These are phyloP conservation scores for Dactylellina haptotyla DNA, from an alignment of 2,329 filamentous ascomycete genomes.

Conservation along the genomic window DNA sequence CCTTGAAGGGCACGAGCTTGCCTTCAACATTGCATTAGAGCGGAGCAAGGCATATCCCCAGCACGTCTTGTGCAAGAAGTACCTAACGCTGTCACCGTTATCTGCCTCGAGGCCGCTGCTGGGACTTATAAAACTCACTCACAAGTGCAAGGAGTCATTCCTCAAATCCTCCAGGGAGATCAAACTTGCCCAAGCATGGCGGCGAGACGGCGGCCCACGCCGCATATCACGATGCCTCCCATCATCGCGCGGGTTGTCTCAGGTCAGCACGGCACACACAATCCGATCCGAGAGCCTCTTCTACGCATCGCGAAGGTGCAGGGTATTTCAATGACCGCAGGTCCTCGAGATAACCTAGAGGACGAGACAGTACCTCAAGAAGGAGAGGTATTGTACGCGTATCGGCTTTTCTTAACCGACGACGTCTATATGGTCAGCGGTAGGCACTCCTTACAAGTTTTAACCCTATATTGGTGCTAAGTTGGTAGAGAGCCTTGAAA, in stretches of 20 bases:
- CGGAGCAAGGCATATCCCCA: too few species aligned
- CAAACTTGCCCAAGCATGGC: constrained; percentile 14
- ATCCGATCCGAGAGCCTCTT: constrained; percentile 28
- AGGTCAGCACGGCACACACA: constrained; percentile 32
- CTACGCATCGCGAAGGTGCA: constrained; percentile 47
- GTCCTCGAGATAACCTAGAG: constrained; percentile 30
- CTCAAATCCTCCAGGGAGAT: too few species aligned
- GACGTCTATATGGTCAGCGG: constrained; percentile 41
- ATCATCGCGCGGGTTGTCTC: constrained; percentile 39
- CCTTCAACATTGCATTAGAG: too few species aligned
- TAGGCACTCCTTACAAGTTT: not conserved
- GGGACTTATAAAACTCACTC: too few species aligned
- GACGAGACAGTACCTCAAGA: constrained; percentile 37
- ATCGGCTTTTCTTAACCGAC: constrained; percentile 41
- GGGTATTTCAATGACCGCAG: constrained; percentile 51
- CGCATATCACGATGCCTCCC: constrained; percentile 23
- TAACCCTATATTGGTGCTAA: not conserved
- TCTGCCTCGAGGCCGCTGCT: too few species aligned
- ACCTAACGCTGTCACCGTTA: too few species aligned
- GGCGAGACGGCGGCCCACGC: constrained; percentile 11
- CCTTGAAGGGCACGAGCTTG: too few species aligned
- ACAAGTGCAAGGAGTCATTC: too few species aligned
- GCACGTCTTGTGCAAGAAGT: too few species aligned
- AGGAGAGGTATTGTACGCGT: constrained; percentile 36
- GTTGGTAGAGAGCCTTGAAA: not conserved